Percentiles rank a stretch among this genome's conserved stretches.
phyloP scores from a whole-genome alignment of 2,329 filamentous ascomycete species.

The Calonectria pteridis region DNA sequence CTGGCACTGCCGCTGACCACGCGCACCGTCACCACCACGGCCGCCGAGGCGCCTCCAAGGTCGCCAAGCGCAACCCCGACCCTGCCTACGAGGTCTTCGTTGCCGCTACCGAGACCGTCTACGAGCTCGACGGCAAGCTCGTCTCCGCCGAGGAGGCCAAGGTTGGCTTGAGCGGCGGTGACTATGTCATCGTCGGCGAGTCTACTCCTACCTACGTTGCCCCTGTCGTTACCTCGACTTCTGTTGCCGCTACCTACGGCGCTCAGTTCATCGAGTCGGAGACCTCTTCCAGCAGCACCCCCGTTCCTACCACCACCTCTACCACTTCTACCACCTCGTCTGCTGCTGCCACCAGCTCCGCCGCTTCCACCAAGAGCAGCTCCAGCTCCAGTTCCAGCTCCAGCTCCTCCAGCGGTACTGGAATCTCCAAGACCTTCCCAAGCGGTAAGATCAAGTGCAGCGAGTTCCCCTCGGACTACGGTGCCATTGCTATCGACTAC shows the following conservation, averaged over 20 bases:
- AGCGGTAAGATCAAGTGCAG: slow-evolving; percentile 79
- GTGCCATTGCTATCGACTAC: slow-evolving; percentile 78
- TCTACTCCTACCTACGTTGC: slow-evolving; percentile 65
- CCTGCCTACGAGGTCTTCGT: slow-evolving; percentile 67
- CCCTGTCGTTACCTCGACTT: slow-evolving; percentile 54
- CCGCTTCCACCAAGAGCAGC: slow-evolving; percentile 35
- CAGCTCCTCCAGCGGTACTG: slow-evolving; percentile 52
- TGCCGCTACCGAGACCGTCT: slow-evolving; percentile 75
- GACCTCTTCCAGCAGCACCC: slow-evolving; percentile 50
- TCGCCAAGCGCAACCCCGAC: slow-evolving; percentile 60
- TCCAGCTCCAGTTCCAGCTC: slow-evolving; percentile 35
- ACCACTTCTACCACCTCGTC: slow-evolving; percentile 33
- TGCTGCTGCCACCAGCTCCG: slow-evolving; percentile 39
- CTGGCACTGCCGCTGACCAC: slow-evolving; percentile 68
- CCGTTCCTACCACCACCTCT: slow-evolving; percentile 40
- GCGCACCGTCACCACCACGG: slow-evolving; percentile 73
- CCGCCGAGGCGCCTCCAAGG: slow-evolving; percentile 63
- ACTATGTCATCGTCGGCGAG: slow-evolving; percentile 75
- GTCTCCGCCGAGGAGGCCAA: slow-evolving; percentile 76
- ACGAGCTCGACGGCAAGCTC: slow-evolving; percentile 74
- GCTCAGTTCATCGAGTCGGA: slow-evolving; percentile 66
- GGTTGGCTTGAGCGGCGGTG: slow-evolving; percentile 77
- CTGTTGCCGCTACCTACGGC: slow-evolving; percentile 50
- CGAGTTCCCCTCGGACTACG: slow-evolving; percentile 84
- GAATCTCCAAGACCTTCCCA: slow-evolving; percentile 78